Evolutionary conservation across 176 grass and related monocot genomes (phyloP), one percentile per base, ranked within the genome.

Genomic region (barley (Hordeum vulgare)): DNA sequence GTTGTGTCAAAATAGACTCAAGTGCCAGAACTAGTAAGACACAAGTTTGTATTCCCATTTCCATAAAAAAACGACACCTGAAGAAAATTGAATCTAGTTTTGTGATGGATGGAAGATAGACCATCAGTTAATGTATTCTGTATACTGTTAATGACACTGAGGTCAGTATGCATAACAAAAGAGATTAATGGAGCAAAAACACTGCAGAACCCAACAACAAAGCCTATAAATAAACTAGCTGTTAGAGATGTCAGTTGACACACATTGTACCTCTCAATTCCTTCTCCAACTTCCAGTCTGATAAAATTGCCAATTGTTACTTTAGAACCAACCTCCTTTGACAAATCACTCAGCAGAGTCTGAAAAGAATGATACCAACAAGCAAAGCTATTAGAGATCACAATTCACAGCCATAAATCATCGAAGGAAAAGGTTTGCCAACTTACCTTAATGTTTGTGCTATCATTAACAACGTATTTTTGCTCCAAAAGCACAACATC

Each of bases 401-500:
- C 29, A 85, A 41, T 44, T 80, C 49, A 83, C 13, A 82, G 15
- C 17, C 53, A 20, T 28, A 81, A 37, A 84, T 36, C 20, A 66
- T 82, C 13, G 76, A 82, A 78, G 20, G 8, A 51, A 71, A 85
- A 62, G 26, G 18, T 13, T 64, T 37, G 71, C 45, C 31, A 71
- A 9, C 12, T 73, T 82, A 96, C 96, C 91, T 94, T 94, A 42
- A 98, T 83, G 72, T 81, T 92, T 82, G 71, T 85, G 75, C 78
- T 91, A 57, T 96, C 96, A 75, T 94, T 89, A 51, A 90, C 31
- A 49, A 96, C 74, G 87, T 89, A 94, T 60, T 94, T 99, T 87
- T 99, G 96, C 82, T 96, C 96, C 89, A 92, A 87, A 29, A 99
- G 87, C 35, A 96, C 96, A 74, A 99, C 87, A 73, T 99, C 96